phyloP scores from a whole-genome alignment of 768 basidiomycete species.

The Leccinum rimulosum region DNA sequence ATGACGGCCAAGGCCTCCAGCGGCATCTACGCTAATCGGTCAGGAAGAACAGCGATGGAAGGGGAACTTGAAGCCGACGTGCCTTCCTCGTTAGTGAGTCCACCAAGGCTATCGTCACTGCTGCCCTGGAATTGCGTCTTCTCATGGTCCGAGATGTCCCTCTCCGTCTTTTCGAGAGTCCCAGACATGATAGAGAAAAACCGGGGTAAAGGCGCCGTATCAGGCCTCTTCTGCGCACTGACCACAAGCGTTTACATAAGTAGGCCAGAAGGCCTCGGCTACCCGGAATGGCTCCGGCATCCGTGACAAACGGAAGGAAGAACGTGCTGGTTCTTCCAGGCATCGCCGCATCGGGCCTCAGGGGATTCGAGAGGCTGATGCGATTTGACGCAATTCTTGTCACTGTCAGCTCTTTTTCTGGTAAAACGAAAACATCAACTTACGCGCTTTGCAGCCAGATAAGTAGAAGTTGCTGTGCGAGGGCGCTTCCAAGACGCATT shows the following conservation, averaged over 20 bases:
- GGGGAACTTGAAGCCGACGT: neutral
- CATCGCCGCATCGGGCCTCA: no score
- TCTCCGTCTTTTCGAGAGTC: conserved; percentile 2
- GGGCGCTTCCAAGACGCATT: no score
- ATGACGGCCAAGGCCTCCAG: conserved; percentile 58
- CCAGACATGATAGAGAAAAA: conserved; percentile 9
- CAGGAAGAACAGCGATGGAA: neutral
- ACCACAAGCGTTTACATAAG: conserved; percentile 1
- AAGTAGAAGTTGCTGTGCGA: no score
- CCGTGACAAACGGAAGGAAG: no score
- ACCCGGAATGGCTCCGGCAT: no score
- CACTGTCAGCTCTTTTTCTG: no score
- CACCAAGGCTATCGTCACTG: conserved; percentile 37
- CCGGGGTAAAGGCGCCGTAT: neutral
- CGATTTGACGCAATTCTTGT: neutral
- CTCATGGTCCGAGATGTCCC: conserved; percentile 1
- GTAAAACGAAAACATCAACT: no score
- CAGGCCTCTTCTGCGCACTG: neutral
- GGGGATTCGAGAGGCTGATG: neutral
- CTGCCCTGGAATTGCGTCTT: neutral
- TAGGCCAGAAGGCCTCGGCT: neutral
- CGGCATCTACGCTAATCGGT: conserved; percentile 36
- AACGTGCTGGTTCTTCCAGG: no score
- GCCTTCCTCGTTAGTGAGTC: conserved; percentile 52
- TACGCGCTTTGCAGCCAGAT: no score